Evolutionary conservation across 2,329 filamentous ascomycete genomes (phyloP).

Genomic region (Exophiala lecanii-corni): DNA sequence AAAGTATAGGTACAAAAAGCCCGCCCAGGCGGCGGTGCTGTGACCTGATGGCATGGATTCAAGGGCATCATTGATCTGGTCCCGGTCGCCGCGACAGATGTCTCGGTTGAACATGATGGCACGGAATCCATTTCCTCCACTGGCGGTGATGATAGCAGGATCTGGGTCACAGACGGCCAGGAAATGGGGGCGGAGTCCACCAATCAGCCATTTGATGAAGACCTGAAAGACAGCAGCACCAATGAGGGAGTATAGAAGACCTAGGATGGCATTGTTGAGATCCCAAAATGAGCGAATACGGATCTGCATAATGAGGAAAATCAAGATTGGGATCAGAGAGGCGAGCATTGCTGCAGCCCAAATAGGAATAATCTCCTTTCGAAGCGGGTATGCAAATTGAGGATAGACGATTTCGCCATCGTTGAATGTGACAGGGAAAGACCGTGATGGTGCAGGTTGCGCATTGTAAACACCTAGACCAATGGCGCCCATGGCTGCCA

Average conservation of each 20-base stretch:
- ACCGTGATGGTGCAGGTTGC: slow-evolving; percentile 62
- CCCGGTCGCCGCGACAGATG: slow-evolving; percentile 63
- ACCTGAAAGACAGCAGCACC: slow-evolving; percentile 71
- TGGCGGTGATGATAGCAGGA: slow-evolving; percentile 37
- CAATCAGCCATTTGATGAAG: slow-evolving; percentile 70
- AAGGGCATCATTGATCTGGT: slow-evolving; percentile 63
- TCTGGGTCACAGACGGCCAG: slow-evolving; percentile 64
- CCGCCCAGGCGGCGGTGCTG: slow-evolving; percentile 56
- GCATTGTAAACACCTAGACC: slow-evolving; percentile 59
- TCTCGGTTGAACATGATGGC: slow-evolving; percentile 64
- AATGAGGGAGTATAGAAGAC: slow-evolving; percentile 66
- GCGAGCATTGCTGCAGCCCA: slow-evolving; percentile 65
- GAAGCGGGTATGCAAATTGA: slow-evolving; percentile 65
- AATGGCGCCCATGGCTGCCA: slow-evolving; percentile 60
- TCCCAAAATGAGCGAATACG: slow-evolving; percentile 62
- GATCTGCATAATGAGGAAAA: slow-evolving; percentile 64
- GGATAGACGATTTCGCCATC: slow-evolving; percentile 67
- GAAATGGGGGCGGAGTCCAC: slow-evolving; percentile 68
- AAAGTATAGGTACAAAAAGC: slow-evolving; percentile 58
- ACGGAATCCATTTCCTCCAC: slow-evolving; percentile 49
- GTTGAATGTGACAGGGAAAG: slow-evolving; percentile 62
- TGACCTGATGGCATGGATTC: slow-evolving; percentile 72
- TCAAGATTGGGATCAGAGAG: slow-evolving; percentile 58
- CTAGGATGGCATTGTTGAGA: slow-evolving; percentile 65
- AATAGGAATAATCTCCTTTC: slow-evolving; percentile 67